Evolutionary conservation across 306 rosid species (phyloP).

Genomic region (Herpetospermum pedunculosum): DNA sequence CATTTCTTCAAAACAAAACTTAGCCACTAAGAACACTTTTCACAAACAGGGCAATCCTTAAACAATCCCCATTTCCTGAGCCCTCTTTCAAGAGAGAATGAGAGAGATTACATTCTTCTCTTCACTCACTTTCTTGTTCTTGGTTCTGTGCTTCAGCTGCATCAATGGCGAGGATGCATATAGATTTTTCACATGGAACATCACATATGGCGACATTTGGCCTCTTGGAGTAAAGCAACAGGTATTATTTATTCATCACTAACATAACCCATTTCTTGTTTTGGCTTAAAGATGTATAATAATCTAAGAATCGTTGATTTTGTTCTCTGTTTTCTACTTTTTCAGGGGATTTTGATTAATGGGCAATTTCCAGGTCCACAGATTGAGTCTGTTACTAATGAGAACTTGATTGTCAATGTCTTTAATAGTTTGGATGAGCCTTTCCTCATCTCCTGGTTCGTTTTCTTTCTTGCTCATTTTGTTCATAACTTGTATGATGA

Average conservation of each 20-base stretch:
- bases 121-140: conserved; percentile 16
- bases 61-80: background rate
- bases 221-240: conserved; percentile 80
- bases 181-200: conserved; percentile 61
- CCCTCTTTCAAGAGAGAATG: background rate
- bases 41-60: background rate
- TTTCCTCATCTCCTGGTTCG: conserved; percentile 72
- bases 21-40: background rate
- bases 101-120: background rate
- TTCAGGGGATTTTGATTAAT: conserved; percentile 77
- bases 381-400: conserved; percentile 71
- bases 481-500: background rate
- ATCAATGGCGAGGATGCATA: conserved; percentile 63
- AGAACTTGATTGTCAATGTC: conserved; percentile 68
- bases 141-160: conserved; percentile 34
- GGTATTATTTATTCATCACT: conserved; percentile 18
- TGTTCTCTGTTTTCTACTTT: too few relatives aligned
- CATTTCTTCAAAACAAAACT: background rate
- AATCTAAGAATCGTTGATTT: background rate
- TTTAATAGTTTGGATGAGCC: conserved; percentile 80
- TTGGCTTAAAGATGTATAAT: background rate
- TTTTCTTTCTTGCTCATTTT: background rate
- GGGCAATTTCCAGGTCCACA: conserved; percentile 91
- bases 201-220: conserved; percentile 76
- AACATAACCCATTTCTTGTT: background rate